Evolutionary conservation across 345 rosid species (phyloP).

Genomic region (Microthlaspi erraticum): DNA sequence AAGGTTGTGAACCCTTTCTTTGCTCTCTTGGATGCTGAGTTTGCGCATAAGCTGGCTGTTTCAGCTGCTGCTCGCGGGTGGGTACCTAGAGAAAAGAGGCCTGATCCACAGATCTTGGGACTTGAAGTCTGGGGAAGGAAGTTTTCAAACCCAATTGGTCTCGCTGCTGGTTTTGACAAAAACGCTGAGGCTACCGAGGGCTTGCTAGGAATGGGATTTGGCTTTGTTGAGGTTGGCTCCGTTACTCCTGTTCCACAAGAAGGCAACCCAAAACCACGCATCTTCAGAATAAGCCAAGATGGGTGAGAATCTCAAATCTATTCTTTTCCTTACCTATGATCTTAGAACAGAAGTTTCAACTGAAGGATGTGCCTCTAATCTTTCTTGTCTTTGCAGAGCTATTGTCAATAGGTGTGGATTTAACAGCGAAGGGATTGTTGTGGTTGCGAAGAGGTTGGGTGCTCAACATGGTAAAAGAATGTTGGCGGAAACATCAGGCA

Average conservation of each 20-base stretch:
- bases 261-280: constrained; percentile 92
- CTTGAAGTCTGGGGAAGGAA: constrained; percentile 97
- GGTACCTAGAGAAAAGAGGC: constrained; percentile 97
- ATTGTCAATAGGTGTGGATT: constrained; percentile 94
- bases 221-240: constrained; percentile 97
- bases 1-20: constrained; percentile 93
- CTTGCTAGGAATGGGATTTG: constrained; percentile 86
- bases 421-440: constrained; percentile 96
- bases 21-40: constrained; percentile 93
- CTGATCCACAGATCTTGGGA: constrained; percentile 74
- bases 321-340: constrained; percentile 1
- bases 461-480: constrained; percentile 98
- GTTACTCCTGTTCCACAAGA: constrained; percentile 97
- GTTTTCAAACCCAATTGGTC: constrained; percentile 95
- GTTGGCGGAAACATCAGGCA: constrained; percentile 80
- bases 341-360: not conserved
- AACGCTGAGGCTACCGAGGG: constrained; percentile 98
- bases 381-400: constrained; percentile 58
- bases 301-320: constrained; percentile 56
- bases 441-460: constrained; percentile 93
- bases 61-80: constrained; percentile 94
- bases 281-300: constrained; percentile 82
- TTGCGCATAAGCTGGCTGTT: constrained; percentile 88
- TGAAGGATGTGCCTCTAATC: not conserved
- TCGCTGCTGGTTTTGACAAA: constrained; percentile 99